These are phyloP conservation scores for Fusarium secorum DNA, from an alignment of 2,329 filamentous ascomycete species.

Conservation along the genomic window DNA sequence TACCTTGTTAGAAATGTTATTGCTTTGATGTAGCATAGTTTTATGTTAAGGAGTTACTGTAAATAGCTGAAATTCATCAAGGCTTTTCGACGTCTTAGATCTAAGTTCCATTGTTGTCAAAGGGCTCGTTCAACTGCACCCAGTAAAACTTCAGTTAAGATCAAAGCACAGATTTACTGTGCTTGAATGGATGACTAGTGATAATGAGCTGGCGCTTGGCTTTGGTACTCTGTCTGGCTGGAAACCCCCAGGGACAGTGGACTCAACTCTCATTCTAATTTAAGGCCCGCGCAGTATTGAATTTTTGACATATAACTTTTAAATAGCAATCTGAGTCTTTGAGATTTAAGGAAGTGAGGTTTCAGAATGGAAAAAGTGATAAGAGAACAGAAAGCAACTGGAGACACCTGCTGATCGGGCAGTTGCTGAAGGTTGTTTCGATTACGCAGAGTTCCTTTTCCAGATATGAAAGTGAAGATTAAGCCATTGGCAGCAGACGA, in stretches of 20 bases:
- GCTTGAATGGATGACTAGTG: background rate
- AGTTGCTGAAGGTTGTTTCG: background rate
- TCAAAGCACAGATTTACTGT: fast-evolving
- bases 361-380: background rate
- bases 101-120: background rate
- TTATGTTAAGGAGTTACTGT: background rate
- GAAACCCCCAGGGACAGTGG: background rate
- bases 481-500: too few relatives aligned
- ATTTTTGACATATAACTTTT: too few relatives aligned
- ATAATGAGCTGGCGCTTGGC: too few relatives aligned
- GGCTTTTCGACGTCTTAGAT: too few relatives aligned
- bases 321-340: background rate
- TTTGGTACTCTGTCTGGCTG: background rate
- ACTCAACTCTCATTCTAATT: background rate
- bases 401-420: background rate
- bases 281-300: background rate
- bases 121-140: fast-evolving
- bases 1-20: background rate
- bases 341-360: background rate
- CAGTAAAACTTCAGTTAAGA: background rate
- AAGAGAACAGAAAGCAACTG: background rate
- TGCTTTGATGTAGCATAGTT: background rate
- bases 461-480: background rate
- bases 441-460: background rate
- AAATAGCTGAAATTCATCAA: background rate